Base-by-base conservation (phyloP, 306 rosid species). In the Gillenia trifoliata region DNA sequence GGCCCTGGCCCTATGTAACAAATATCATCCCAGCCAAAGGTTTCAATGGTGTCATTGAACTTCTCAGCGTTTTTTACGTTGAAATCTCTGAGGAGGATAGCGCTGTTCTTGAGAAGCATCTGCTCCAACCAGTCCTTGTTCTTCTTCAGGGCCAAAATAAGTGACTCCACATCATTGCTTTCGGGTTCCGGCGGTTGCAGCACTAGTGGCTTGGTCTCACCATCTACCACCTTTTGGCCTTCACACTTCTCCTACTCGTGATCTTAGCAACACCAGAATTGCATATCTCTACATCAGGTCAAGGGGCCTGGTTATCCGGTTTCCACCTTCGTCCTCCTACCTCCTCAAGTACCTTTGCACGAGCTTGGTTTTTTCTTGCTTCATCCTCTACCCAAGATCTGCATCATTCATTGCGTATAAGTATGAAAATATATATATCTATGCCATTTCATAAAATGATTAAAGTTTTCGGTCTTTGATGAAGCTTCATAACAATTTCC, bases 381-480 rank as follows among this genome's bases (percentile, higher is more conserved):
- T 94, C 99, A 19, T 94, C 99, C 84, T 94, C 99, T 74, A 94
- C 94, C 99, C 99, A 94, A n/a, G 95, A 86, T 87, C 96, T 94
- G 97, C 87, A 84, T 71, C 68, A 80, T 63, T 66, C 55, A 36
- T 62, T 25, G 66, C 8, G 47, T 74, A 55, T 71, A 69, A 71
- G 69, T 31, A 74, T 80, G 26, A 82, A 84, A 80, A 50, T 2
- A 11, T 29, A 66, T 4, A 16, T 33, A 11, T 2, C 3, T 3
- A 76, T 19, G 31, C 10, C 57, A 55, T 65, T 55, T 20, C 66
- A 36, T 56, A 12, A 33, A 19, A 29, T 9, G 4, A 25, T 56
- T 71, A 1, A 62, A 38, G 55, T 23, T 54, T 23, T 25, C 16
- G 5, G 64, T 10, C 31, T 57, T 2, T 11, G 8, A 40, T 47